Evolutionary conservation across 2,329 filamentous ascomycete species (phyloP).

Genomic region (Penicillium sp.): DNA sequence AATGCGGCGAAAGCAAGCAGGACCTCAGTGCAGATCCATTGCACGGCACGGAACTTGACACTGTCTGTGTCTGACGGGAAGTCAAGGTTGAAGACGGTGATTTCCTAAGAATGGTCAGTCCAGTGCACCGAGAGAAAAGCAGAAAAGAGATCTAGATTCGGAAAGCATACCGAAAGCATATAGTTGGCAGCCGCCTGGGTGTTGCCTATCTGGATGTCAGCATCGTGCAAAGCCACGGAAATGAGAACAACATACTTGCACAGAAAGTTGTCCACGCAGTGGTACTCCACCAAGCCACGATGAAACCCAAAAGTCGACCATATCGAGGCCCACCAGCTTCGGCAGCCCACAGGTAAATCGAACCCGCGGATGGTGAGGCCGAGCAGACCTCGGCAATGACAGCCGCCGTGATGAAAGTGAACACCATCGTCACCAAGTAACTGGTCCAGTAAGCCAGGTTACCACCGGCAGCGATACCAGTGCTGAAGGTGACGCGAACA

Average conservation of each 20-base stretch:
- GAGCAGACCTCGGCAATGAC: slow-evolving; percentile 64
- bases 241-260: slow-evolving; percentile 42
- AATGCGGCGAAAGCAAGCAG: slow-evolving; percentile 54
- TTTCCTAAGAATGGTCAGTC: slow-evolving; percentile 45
- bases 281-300: slow-evolving; percentile 67
- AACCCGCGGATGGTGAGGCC: slow-evolving; percentile 60
- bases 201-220: slow-evolving; percentile 39
- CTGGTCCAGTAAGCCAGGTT: slow-evolving; percentile 65
- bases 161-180: slow-evolving; percentile 51
- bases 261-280: slow-evolving; percentile 64
- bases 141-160: too few species aligned
- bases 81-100: slow-evolving; percentile 58
- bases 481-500: slow-evolving; percentile 63
- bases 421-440: slow-evolving; percentile 61
- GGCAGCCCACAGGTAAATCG: slow-evolving; percentile 65
- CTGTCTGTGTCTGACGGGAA: slow-evolving; percentile 56
- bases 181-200: slow-evolving; percentile 56
- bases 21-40: slow-evolving; percentile 61
- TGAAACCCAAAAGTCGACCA: slow-evolving; percentile 59
- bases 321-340: slow-evolving; percentile 58
- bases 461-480: slow-evolving; percentile 62
- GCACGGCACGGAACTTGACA: slow-evolving; percentile 61
- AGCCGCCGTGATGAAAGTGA: slow-evolving; percentile 63
- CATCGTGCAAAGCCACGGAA: neutral
- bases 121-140: too few species aligned